Base-by-base conservation (phyloP, 805 yeast genomes). In the Lipomyces spencermartinsiae region DNA sequence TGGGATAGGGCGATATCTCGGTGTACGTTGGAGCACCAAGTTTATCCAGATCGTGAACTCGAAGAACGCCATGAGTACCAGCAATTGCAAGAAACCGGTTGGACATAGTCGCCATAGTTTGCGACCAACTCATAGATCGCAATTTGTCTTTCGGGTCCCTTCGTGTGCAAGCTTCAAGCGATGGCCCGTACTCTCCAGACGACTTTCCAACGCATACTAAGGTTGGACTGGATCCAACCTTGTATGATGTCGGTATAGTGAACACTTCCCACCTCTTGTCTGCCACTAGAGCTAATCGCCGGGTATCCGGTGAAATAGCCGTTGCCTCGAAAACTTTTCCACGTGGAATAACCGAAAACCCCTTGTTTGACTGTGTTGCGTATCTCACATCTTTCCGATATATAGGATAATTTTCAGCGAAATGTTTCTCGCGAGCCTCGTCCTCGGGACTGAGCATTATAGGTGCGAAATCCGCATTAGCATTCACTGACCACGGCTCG, bases 341-440 rank as follows among this genome's bases (percentile, higher is more conserved):
- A 79, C 83, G 80, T 62, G 86, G 80, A 77, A 82, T 79, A 43
- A 84, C 79, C 61, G 84, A 76, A 39, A 86, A 79, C 64, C 86
- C 65, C n/a, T 66, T 80, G 60, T 83, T 83, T 8, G 87, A 78
- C 66, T 86, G 88, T 0, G 89, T 85, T 34, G 81, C 79, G 74
- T 83, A 84, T 57, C 86, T 86, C 61, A 83, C 81, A 61, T 85
- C 82, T 69, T 85, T 88, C 67, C 97, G 83, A 75, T 89, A 91
- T 64, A 87, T 86, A 0, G 98, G 98, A 78, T 92, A 93, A 73
- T 94, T 91, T 73, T 88, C 89, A 5, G 89, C 87, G 76, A 88
- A 92, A 63, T 87, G 83, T 64, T 84, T 82, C 75, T 91, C 97
- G 70, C 88, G 87, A 59, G 75, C 75, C 25, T 76, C 71, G 57